Evolutionary conservation across 176 grass and related monocot species (phyloP), one percentile per base, ranked within the genome.

Genomic region (Hsuehochloa calcarea): DNA sequence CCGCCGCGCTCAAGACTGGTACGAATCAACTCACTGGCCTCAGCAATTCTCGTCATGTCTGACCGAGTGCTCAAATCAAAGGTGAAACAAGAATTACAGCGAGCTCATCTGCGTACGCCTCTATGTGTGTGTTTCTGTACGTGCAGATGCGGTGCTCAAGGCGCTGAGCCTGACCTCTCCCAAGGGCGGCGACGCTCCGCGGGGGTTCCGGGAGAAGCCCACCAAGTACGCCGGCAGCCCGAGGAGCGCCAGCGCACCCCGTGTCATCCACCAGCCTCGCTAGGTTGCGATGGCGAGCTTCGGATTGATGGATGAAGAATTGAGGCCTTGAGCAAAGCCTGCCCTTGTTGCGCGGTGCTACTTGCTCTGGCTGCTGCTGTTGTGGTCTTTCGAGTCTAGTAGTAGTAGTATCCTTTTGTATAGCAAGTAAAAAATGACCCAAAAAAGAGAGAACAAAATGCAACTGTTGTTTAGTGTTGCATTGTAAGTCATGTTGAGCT

Each of bases 211-310:
- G 29, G 89, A 90, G 80, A 90, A 87, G 89, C 68, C 89, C 59
- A 61, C 68, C 44, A 87, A 90, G 68, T 76, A 90, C 17, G 50
- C 80, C 6, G 74, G 85, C 50, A 90, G 89, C 80, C 89, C 85
- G 22, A 90, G 82, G 80, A 60, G 60, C 49, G 59, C 65, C 20
- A 44, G 80, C 75, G 74, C 68, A 0, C 89, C 74, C 12, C 89
- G 80, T 7, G 62, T 87, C 74, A 90, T 90, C 85, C 89, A 90
- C 85, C 89, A 90, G 89, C 89, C 89, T 68, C 89, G 89, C 80
- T 90, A 90, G 89, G 23, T 26, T 41, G 47, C 3, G 50, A 82
- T 20, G n/a, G 39, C 17, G 5, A 60, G 4, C 38, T 45, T 35
- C 19, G 0, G 13, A 44, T 46, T 16, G 58, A 41, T 17, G 69